A percentile compares a stretch with the other conserved stretches of the same genome.
phyloP scores from a whole-genome alignment of 805 yeast genomes.

The Metschnikowia picachoensis region DNA sequence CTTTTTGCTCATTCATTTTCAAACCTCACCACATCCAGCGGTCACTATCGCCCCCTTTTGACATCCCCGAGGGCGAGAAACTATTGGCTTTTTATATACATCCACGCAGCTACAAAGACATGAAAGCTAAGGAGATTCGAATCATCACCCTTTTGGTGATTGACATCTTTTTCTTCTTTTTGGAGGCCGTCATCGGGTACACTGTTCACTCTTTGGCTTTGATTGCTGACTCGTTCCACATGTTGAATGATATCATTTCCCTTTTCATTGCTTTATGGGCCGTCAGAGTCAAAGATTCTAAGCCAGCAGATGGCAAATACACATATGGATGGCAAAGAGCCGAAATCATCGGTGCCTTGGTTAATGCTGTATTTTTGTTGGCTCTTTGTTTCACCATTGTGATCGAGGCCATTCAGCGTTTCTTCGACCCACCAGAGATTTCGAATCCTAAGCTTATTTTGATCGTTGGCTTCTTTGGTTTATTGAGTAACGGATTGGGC shows the following conservation, averaged over 20 bases:
- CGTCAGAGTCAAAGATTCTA: slow-evolving; percentile 78
- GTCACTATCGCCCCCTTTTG: too few relatives aligned
- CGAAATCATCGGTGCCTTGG: slow-evolving; percentile 90
- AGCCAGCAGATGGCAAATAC: slow-evolving; percentile 80
- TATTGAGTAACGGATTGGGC: slow-evolving; percentile 79
- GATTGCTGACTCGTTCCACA: slow-evolving; percentile 95
- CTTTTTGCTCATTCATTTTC: not conserved
- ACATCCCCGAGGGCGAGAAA: too few relatives aligned
- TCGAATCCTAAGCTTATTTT: slow-evolving; percentile 80
- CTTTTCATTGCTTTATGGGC: slow-evolving; percentile 94
- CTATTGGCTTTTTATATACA: not conserved
- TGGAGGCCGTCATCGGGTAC: slow-evolving; percentile 84
- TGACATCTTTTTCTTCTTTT: slow-evolving; percentile 78
- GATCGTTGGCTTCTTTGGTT: slow-evolving; percentile 79
- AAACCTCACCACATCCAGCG: not conserved
- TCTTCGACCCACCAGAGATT: slow-evolving; percentile 74
- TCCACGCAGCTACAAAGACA: slow-evolving; percentile 6
- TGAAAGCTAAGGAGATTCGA: slow-evolving; percentile 60
- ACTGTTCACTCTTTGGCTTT: slow-evolving; percentile 91
- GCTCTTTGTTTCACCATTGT: slow-evolving; percentile 91
- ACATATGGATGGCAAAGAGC: slow-evolving; percentile 99
- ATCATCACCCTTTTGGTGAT: slow-evolving; percentile 67
- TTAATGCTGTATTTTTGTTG: slow-evolving; percentile 87
- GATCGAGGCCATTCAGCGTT: slow-evolving; percentile 89
- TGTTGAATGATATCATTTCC: slow-evolving; percentile 92